Evolutionary conservation across 495 filamentous ascomycete genomes (phyloP).

Genomic region (Penicillium samsonianum): DNA sequence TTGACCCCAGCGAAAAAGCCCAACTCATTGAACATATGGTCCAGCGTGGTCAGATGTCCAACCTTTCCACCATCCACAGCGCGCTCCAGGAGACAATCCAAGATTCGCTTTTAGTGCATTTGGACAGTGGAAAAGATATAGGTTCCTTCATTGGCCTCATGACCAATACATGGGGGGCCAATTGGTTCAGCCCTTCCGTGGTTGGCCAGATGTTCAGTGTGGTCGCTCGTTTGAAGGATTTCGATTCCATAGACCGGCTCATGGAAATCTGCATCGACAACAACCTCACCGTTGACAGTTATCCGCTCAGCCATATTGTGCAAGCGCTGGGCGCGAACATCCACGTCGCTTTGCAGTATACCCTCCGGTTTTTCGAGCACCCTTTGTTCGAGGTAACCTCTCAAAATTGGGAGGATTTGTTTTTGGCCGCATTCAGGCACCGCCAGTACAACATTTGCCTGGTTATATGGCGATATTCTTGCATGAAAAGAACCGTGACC

Average conservation of each 20-base stretch:
- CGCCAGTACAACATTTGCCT: constrained; percentile 45
- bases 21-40: constrained; percentile 38
- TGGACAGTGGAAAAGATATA: constrained; percentile 36
- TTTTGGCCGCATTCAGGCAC: constrained; percentile 41
- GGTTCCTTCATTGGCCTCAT: constrained; percentile 39
- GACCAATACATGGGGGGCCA: constrained; percentile 26
- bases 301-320: constrained; percentile 25
- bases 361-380: constrained; percentile 20
- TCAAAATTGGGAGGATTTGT: constrained; percentile 35
- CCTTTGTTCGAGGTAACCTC: constrained; percentile 15
- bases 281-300: constrained; percentile 22
- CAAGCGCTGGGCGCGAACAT: constrained; percentile 25
- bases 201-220: constrained; percentile 42
- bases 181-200: constrained; percentile 38
- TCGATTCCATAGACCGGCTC: constrained; percentile 26
- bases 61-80: constrained; percentile 21
- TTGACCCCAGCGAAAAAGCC: constrained; percentile 33
- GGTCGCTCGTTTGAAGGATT: constrained; percentile 24
- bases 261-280: constrained; percentile 33
- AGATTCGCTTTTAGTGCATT: constrained; percentile 35
- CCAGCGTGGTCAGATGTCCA: constrained; percentile 34
- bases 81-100: constrained; percentile 36
- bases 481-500: constrained; percentile 39
- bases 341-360: constrained; percentile 25
- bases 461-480: constrained; percentile 53